Conservation (phyloP, 306 rosid genomes). For the Gastrolobium villosum region DNA sequence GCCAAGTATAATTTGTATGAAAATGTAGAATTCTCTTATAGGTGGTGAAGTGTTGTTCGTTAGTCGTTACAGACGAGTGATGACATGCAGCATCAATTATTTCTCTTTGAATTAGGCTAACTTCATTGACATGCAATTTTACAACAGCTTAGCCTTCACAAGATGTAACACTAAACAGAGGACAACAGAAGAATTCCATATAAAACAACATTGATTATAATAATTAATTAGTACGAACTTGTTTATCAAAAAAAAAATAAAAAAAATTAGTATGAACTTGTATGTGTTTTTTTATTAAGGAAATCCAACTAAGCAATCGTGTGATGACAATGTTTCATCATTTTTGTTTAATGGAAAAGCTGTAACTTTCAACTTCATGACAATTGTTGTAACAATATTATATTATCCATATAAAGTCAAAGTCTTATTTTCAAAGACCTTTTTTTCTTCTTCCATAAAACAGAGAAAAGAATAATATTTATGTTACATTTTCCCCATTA, state of each 20-base stretch:
- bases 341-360: background rate
- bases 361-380: background rate
- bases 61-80: too few species aligned
- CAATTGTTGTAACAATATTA: background rate
- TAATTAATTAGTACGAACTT: background rate
- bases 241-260: too few species aligned
- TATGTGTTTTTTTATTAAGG: background rate
- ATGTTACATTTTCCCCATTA: too few species aligned
- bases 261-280: background rate
- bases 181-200: background rate
- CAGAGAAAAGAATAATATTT: too few species aligned
- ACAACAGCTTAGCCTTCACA: background rate
- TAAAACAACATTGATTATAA: too few species aligned
- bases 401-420: background rate
- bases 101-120: background rate
- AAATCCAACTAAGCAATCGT: background rate
- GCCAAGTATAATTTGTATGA: background rate
- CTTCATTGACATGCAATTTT: background rate
- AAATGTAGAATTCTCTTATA: background rate
- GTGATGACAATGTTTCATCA: conserved; percentile 5
- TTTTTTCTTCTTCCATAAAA: too few species aligned
- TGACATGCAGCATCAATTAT: background rate
- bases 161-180: background rate
- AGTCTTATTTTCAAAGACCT: background rate
- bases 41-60: background rate